These are phyloP conservation scores for Mucor sp. DNA, from an alignment of 371 early-diverging fungal genomes.

Conservation along the genomic window DNA sequence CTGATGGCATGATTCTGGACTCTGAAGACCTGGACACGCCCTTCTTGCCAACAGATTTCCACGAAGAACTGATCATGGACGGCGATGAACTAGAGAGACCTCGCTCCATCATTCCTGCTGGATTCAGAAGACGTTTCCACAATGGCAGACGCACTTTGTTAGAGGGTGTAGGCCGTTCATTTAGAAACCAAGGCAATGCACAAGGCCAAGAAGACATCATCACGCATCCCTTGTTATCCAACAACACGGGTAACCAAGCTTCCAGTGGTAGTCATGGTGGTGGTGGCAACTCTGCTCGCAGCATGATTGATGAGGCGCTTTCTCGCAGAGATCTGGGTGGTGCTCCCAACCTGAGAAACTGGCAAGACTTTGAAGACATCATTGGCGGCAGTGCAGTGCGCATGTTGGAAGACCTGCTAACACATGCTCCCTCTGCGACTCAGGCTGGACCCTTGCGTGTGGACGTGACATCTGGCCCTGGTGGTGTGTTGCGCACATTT, in stretches of 20 bases:
- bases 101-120: slow-evolving; percentile 32
- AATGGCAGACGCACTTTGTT: slow-evolving; percentile 26
- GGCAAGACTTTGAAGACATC: slow-evolving; percentile 72
- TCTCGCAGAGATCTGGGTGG: slow-evolving; percentile 19
- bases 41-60: slow-evolving; percentile 49
- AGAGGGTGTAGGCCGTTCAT: slow-evolving; percentile 35
- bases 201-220: slow-evolving; percentile 56
- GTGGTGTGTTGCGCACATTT: slow-evolving; percentile 43
- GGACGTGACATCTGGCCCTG: slow-evolving; percentile 50
- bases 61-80: slow-evolving; percentile 34
- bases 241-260: slow-evolving; percentile 24
- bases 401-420: slow-evolving; percentile 67
- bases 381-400: slow-evolving; percentile 72
- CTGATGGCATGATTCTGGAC: slow-evolving; percentile 51
- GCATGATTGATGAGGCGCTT: slow-evolving; percentile 13
- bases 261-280: not conserved
- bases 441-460: slow-evolving; percentile 51
- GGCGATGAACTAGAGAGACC: slow-evolving; percentile 44
- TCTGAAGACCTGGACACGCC: slow-evolving; percentile 61
- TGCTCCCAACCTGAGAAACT: slow-evolving; percentile 40
- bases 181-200: slow-evolving; percentile 20
- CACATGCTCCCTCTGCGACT: slow-evolving; percentile 40
- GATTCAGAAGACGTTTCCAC: slow-evolving; percentile 30
- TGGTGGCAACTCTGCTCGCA: slow-evolving; percentile 11
- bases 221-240: slow-evolving; percentile 73